phyloP scores from a whole-genome alignment of 257 asterid genomes.

The Scutellaria baicalensis region DNA sequence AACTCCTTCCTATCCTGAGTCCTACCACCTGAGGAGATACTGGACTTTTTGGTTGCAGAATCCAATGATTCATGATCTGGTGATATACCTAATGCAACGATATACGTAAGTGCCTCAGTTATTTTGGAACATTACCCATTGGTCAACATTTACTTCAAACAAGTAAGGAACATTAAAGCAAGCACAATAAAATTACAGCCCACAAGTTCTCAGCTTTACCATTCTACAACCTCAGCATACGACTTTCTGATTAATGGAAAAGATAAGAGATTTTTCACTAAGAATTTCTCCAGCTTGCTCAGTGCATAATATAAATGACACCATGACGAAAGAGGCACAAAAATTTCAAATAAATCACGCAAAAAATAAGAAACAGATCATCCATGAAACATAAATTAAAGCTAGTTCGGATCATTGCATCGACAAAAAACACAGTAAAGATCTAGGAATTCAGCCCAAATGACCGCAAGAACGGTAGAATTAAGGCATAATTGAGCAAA shows the following conservation, averaged over 20 bases:
- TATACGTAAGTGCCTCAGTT: not conserved
- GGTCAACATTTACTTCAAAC: not conserved
- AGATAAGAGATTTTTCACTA: not conserved
- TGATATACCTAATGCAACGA: constrained; percentile 48
- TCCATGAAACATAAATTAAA: not conserved
- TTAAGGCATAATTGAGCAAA: constrained; percentile 18
- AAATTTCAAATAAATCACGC: not conserved
- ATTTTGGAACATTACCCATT: not conserved
- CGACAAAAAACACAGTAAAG: not conserved
- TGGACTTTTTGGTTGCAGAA: constrained; percentile 69
- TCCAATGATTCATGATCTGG: constrained; percentile 68
- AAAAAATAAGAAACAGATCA: not conserved
- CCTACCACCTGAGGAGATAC: constrained; percentile 64
- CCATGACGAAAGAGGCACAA: not conserved
- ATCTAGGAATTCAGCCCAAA: not conserved
- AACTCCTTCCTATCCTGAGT: constrained; percentile 71
- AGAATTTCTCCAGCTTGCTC: not conserved
- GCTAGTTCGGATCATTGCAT: not conserved
- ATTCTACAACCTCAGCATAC: not conserved
- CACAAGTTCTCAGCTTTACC: not conserved
- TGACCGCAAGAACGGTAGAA: constrained; percentile 1
- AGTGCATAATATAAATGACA: not conserved
- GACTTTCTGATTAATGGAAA: not conserved
- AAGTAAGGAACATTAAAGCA: not conserved
- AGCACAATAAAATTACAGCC: not conserved